phyloP scores from a whole-genome alignment of 2,329 filamentous ascomycete genomes.

The Fonsecaea pedrosoi region DNA sequence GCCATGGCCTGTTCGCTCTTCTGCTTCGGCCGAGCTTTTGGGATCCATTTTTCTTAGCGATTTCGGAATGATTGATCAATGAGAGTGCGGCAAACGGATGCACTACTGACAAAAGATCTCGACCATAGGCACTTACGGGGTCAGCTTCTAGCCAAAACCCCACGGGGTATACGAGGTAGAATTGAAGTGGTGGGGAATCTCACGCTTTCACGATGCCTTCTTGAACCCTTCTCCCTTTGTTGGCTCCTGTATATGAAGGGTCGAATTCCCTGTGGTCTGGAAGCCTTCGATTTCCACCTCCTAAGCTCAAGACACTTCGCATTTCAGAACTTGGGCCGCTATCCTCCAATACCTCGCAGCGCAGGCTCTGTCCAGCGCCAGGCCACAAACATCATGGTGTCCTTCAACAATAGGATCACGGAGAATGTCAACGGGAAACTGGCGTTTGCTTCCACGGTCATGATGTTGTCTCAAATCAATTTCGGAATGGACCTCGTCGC shows the following conservation, averaged over 20 bases:
- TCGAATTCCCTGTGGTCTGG: background rate
- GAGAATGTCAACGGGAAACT: slow-evolving; percentile 21
- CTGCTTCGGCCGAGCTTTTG: background rate
- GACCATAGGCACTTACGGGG: background rate
- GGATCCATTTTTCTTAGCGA: slow-evolving; percentile 6
- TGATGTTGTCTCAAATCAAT: slow-evolving; percentile 26
- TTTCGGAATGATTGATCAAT: slow-evolving; percentile 3
- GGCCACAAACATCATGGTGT: background rate
- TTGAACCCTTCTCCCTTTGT: background rate
- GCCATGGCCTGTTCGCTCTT: background rate
- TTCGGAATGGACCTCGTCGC: slow-evolving; percentile 25
- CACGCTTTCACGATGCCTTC: background rate
- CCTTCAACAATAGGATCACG: slow-evolving; percentile 3
- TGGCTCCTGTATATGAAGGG: background rate
- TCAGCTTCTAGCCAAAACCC: background rate
- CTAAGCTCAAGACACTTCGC: background rate
- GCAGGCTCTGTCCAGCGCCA: background rate
- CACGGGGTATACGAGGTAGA: slow-evolving; percentile 1
- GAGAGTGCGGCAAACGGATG: background rate
- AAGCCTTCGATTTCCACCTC: background rate
- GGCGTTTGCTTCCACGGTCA: slow-evolving; percentile 17
- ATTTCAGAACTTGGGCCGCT: background rate
- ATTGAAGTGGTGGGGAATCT: background rate
- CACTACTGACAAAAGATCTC: background rate
- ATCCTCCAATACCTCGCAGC: background rate